These are phyloP conservation scores for Diplodia corticola DNA, from an alignment of 2,329 filamentous ascomycete genomes.

Conservation along the genomic window DNA sequence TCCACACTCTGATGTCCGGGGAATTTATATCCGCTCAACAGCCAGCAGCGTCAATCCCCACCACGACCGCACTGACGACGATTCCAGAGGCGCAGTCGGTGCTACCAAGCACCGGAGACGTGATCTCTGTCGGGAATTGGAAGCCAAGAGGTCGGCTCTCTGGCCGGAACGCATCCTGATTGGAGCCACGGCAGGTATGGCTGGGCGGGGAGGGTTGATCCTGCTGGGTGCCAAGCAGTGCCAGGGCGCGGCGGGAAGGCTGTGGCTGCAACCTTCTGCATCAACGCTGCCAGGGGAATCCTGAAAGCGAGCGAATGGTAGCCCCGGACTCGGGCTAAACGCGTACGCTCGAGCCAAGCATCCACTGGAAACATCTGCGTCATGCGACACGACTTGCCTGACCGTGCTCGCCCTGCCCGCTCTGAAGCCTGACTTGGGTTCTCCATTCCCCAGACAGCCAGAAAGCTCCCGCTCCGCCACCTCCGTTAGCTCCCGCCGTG, in stretches of 20 bases:
- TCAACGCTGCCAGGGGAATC: background rate
- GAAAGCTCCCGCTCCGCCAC: background rate
- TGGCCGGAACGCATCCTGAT: background rate
- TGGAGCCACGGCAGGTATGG: slow-evolving; percentile 14
- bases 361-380: background rate
- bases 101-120: slow-evolving; percentile 2
- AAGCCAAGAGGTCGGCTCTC: slow-evolving; percentile 10
- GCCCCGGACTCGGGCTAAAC: background rate
- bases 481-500: background rate
- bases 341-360: slow-evolving; percentile 11
- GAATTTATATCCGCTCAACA: background rate
- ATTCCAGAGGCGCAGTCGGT: slow-evolving; percentile 12
- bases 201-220: background rate
- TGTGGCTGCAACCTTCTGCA: slow-evolving; percentile 3
- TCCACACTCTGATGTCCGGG: background rate
- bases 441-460: background rate
- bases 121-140: background rate
- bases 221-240: background rate
- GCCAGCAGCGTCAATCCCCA: background rate
- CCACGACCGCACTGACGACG: slow-evolving; percentile 18
- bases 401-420: background rate
- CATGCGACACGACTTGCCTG: background rate
- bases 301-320: background rate
- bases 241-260: slow-evolving; percentile 14
- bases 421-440: background rate